These are phyloP conservation scores for Verbascum thapsus DNA, from an alignment of 257 asterid genomes.

Conservation along the genomic window DNA sequence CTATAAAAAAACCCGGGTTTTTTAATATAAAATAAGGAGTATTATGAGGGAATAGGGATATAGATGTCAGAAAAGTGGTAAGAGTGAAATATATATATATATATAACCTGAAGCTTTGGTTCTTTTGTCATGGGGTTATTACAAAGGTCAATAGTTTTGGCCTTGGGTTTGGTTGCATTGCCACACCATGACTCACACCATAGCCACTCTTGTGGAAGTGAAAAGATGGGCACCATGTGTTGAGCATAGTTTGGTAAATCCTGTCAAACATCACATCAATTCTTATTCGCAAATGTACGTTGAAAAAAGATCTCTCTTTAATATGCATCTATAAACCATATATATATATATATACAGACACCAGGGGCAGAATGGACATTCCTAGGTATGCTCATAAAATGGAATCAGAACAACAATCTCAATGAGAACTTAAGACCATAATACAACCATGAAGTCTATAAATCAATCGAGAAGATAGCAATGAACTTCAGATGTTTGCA, in stretches of 20 bases:
- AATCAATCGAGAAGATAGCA: neutral
- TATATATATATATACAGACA: too few species aligned
- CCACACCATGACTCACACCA: conserved; percentile 99
- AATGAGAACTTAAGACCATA: neutral
- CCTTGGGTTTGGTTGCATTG: conserved; percentile 77
- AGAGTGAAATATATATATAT: neutral
- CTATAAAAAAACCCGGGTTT: conserved; percentile 43
- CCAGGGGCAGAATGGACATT: too few species aligned
- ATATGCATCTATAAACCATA: too few species aligned
- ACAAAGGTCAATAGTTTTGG: conserved; percentile 96
- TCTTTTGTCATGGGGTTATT: conserved; percentile 99
- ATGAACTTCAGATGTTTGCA: neutral
- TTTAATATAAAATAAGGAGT: too few species aligned
- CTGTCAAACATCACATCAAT: conserved; percentile 44
- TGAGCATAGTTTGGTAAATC: conserved; percentile 99
- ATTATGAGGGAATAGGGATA: too few species aligned
- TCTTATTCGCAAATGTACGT: too few species aligned
- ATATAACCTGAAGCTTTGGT: conserved; percentile 94
- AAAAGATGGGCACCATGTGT: conserved; percentile 91
- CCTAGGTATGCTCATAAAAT: too few species aligned
- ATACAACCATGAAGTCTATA: neutral
- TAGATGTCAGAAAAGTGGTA: neutral
- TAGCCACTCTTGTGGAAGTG: conserved; percentile 99
- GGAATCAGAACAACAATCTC: too few species aligned
- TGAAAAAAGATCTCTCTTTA: too few species aligned